Evolutionary conservation across 2,329 filamentous ascomycete genomes (phyloP).

Genomic region (Penicillium sp.): DNA sequence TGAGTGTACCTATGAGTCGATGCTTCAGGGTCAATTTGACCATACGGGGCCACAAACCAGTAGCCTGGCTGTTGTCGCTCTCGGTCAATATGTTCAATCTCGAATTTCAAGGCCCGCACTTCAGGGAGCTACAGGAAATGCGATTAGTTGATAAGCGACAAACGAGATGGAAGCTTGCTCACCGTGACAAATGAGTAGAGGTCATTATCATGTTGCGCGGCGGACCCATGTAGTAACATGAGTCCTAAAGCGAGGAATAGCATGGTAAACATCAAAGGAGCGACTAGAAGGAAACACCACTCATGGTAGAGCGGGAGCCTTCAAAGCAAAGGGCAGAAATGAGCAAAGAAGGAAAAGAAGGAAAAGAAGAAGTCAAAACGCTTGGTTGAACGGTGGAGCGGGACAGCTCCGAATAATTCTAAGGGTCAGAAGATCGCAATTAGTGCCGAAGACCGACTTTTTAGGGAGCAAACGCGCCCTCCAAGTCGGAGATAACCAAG

Average conservation of each 20-base stretch:
- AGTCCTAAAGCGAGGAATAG: constrained; percentile 3
- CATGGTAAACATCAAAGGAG: neutral
- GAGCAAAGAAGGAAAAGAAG: neutral
- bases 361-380: neutral
- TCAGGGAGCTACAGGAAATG: constrained; percentile 18
- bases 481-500: neutral
- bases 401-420: neutral
- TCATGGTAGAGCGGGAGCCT: neutral
- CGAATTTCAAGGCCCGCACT: constrained; percentile 21
- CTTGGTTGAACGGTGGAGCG: neutral
- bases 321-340: neutral
- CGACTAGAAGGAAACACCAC: neutral
- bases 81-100: constrained; percentile 22
- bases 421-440: neutral
- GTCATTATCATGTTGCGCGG: constrained; percentile 12
- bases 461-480: neutral
- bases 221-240: constrained; percentile 5
- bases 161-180: neutral
- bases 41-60: constrained; percentile 50
- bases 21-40: constrained; percentile 18
- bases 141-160: neutral
- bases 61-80: constrained; percentile 41
- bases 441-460: neutral
- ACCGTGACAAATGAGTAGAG: constrained; percentile 20
- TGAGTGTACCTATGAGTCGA: constrained; percentile 30